These are phyloP conservation scores for Fragilaria radians DNA, from an alignment of 108 stramenopile genomes.

Conservation along the genomic window DNA sequence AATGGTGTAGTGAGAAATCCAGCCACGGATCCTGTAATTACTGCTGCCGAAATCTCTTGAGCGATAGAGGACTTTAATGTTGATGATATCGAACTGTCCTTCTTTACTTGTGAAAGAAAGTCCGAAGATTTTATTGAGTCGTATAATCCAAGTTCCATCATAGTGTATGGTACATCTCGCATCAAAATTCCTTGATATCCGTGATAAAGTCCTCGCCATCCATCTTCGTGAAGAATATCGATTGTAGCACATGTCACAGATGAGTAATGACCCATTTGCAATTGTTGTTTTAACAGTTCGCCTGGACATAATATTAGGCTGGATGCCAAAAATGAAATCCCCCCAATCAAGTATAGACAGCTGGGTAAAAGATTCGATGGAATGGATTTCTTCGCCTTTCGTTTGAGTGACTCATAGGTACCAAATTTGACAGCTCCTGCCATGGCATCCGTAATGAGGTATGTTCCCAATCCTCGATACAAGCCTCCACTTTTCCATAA, in stretches of 20 bases:
- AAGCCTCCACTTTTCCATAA: slow-evolving; percentile 10
- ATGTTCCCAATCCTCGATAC: slow-evolving; percentile 33
- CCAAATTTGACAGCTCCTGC: slow-evolving; percentile 48
- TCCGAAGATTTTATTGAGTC: too few relatives aligned
- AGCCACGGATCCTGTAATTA: slow-evolving; percentile 30
- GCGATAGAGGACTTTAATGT: background rate
- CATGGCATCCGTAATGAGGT: slow-evolving; percentile 25
- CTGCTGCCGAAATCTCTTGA: slow-evolving; percentile 31
- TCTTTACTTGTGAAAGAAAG: slow-evolving; percentile 19
- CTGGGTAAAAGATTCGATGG: background rate
- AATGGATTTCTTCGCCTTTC: background rate
- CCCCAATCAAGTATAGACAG: slow-evolving; percentile 30
- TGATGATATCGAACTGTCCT: slow-evolving; percentile 13
- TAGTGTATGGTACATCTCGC: slow-evolving; percentile 55
- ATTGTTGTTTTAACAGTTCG: slow-evolving; percentile 48
- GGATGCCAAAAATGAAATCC: slow-evolving; percentile 30
- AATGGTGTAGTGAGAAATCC: slow-evolving; percentile 41
- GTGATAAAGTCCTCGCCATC: slow-evolving; percentile 24
- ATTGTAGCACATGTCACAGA: slow-evolving; percentile 11
- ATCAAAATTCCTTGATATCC: slow-evolving; percentile 31
- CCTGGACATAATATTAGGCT: slow-evolving; percentile 46
- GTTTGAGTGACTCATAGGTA: slow-evolving; percentile 17
- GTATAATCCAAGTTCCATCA: slow-evolving; percentile 52
- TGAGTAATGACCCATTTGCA: slow-evolving; percentile 31
- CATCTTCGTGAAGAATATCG: slow-evolving; percentile 17